These are phyloP conservation scores for Nosema muscidifuracis DNA, from an alignment of 371 early-diverging fungal genomes.

Conservation along the genomic window DNA sequence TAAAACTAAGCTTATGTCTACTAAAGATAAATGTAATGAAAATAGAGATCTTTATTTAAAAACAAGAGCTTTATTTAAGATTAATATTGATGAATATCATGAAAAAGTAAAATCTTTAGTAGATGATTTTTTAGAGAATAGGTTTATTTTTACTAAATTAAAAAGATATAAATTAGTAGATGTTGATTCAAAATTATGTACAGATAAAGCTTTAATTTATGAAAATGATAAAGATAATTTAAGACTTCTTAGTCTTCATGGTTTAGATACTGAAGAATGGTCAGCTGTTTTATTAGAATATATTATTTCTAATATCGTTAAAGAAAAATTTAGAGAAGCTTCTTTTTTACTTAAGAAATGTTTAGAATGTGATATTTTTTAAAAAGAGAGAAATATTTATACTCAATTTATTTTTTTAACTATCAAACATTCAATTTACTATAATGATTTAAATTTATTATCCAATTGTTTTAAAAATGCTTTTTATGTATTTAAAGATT, in stretches of 20 bases:
- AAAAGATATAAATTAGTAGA: slow-evolving; percentile 8
- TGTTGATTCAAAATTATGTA: background rate
- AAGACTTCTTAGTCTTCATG: slow-evolving; percentile 38
- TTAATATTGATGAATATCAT: background rate
- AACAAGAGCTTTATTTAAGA: background rate
- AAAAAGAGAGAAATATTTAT: slow-evolving; percentile 23
- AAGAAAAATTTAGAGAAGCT: slow-evolving; percentile 11
- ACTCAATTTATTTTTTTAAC: slow-evolving; percentile 44
- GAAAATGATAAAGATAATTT: slow-evolving; percentile 5
- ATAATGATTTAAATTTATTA: background rate
- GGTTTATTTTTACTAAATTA: slow-evolving; percentile 19
- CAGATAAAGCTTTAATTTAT: background rate
- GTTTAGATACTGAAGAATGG: slow-evolving; percentile 51
- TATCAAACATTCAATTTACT: background rate
- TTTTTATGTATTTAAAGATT: background rate
- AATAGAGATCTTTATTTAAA: slow-evolving; percentile 31
- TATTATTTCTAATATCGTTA: slow-evolving; percentile 4
- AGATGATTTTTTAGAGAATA: slow-evolving; percentile 50
- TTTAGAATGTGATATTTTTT: slow-evolving; percentile 44
- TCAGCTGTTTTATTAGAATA: slow-evolving; percentile 22
- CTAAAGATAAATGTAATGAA: slow-evolving; percentile 35
- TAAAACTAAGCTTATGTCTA: slow-evolving; percentile 22
- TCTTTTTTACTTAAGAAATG: slow-evolving; percentile 43
- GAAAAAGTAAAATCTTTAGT: slow-evolving; percentile 6
- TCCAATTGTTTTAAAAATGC: background rate